Evolutionary conservation across 805 yeast species (phyloP), one percentile per base, ranked within the genome.

Genomic region (Kodamaea jinghongensis): DNA sequence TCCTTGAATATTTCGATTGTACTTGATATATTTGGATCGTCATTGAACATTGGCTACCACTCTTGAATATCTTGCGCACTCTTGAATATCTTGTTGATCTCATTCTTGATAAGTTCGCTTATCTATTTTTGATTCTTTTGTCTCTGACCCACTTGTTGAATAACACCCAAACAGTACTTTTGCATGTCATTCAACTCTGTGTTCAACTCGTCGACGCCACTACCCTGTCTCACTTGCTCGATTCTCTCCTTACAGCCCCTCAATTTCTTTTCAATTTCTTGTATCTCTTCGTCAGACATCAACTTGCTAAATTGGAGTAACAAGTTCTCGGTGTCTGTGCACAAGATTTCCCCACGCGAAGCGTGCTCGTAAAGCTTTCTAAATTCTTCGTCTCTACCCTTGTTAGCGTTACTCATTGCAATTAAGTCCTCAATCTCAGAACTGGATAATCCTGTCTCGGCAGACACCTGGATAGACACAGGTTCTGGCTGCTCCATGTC

Each of bases 281-380:
- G 43, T 56, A 70, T 75, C 52, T 82, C 88, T 45, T 67, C 78
- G 5, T 57, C 46, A 3, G 60, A 65, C 73, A 79, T 71, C 6
- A 62, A 44, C 6, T 63, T 60, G 6, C 74, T 73, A 56, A 84
- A 88, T 66, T 86, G 95, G 49, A 71, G 70, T 46, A 93, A 69
- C 7, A 96, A 91, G 64, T 76, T 75, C 63, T 89, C 96, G 37
- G 96, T 88, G 63, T 93, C 99, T 54, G 84, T 82, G 51, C 88
- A 78, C 37, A 83, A 73, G 52, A 83, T 79, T 49, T 84, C 95
- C 17, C 88, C 86, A 56, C 81, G 75, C 57, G 84, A 83, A 28
- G 91, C 87, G 55, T 78, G 81, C 56, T 85, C 89, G 45, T 81
- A 73, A 41, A 80, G 71, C 50, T 75, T 78, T 52, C 76, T 78